A percentile compares a stretch with the other conserved stretches of the same genome.
Evolutionary conservation across 306 rosid genomes (phyloP).

Genomic region (Gynostemma pentaphyllum): DNA sequence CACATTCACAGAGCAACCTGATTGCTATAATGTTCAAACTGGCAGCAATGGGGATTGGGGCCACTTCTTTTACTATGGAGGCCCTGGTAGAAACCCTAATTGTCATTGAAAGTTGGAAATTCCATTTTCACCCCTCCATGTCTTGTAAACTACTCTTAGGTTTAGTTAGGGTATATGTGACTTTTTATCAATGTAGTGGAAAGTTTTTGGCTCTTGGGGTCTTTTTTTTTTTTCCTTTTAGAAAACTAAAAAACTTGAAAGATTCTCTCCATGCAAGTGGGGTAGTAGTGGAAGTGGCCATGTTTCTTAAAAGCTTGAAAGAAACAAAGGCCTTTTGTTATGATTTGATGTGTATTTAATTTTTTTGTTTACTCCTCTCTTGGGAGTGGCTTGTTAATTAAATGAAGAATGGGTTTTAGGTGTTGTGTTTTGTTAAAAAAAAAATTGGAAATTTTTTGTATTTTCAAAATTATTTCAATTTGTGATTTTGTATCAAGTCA

Average conservation of each 20-base stretch:
- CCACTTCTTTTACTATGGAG: constrained; percentile 95
- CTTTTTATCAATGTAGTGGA: constrained; percentile 47
- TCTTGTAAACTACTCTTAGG: constrained; percentile 13
- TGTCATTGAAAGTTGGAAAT: constrained; percentile 33
- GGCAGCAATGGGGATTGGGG: constrained; percentile 97
- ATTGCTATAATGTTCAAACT: constrained; percentile 93
- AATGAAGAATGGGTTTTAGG: constrained; percentile 1
- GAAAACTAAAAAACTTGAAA: too few relatives aligned
- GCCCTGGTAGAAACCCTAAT: constrained; percentile 84
- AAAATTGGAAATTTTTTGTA: too few relatives aligned
- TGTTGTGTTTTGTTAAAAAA: background rate
- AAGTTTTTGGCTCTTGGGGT: constrained; percentile 67
- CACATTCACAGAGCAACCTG: constrained; percentile 78
- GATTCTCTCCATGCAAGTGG: constrained; percentile 60
- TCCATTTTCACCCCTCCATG: constrained; percentile 24
- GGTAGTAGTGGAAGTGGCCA: constrained; percentile 26
- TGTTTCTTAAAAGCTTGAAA: constrained; percentile 59
- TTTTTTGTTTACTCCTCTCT: constrained; percentile 50
- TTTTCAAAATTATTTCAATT: too few relatives aligned
- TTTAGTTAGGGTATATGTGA: constrained; percentile 26
- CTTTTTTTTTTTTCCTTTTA: constrained; percentile 21
- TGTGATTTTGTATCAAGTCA: too few relatives aligned
- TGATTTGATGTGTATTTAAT: constrained; percentile 39
- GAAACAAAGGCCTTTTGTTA: constrained; percentile 41
- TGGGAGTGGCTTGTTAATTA: constrained; percentile 56